These are phyloP conservation scores for Xerocomus minutiporus DNA, from an alignment of 1,284 basidiomycete species.

Conservation along the genomic window DNA sequence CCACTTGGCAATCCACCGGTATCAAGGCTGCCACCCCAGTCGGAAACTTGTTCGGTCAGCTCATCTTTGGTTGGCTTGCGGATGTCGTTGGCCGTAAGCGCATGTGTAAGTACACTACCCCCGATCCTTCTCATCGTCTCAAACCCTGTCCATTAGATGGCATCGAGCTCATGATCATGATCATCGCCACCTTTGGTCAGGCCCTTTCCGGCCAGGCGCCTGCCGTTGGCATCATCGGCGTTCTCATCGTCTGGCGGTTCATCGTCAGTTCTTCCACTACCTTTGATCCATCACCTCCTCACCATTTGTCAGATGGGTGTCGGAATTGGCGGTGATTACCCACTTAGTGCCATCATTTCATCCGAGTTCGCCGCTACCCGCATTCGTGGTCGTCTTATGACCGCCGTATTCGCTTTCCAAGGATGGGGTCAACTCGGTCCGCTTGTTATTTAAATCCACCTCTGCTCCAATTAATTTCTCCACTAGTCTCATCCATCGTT, in stretches of 20 bases:
- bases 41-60: constrained; percentile 57
- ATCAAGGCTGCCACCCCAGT: constrained; percentile 74
- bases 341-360: constrained; percentile 46
- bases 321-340: constrained; percentile 58
- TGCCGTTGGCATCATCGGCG: constrained; percentile 54
- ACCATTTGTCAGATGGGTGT: constrained; percentile 42
- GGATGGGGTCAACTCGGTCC: constrained; percentile 52
- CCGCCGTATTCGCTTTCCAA: constrained; percentile 52
- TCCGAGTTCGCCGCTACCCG: constrained; percentile 62
- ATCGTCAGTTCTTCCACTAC: constrained; percentile 32
- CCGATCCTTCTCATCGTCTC: not conserved
- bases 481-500: constrained; percentile 47
- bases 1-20: constrained; percentile 62
- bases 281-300: constrained; percentile 1
- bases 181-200: constrained; percentile 47
- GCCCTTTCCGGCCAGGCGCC: constrained; percentile 48
- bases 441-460: constrained; percentile 19
- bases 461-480: not conserved
- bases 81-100: constrained; percentile 53
- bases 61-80: constrained; percentile 55
- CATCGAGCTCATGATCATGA: constrained; percentile 55
- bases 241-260: constrained; percentile 55
- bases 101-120: constrained; percentile 19
- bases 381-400: constrained; percentile 54
- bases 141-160: constrained; percentile 41